Conservation (phyloP, 768 basidiomycete genomes). For the Podaxis sp. region DNA sequence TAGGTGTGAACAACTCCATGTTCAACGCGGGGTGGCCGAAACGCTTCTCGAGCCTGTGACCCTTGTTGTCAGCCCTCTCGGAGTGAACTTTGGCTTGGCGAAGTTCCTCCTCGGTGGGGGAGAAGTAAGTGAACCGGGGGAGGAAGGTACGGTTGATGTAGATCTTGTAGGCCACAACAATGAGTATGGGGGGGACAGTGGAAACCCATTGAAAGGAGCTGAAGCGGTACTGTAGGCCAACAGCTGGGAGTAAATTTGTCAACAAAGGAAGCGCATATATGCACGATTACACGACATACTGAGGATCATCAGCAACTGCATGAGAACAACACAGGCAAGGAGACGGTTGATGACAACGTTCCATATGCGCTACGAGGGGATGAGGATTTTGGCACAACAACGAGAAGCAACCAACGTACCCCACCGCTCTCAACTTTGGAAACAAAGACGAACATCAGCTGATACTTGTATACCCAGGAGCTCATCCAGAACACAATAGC, state of each 20-base stretch:
- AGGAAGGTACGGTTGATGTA: conserved; percentile 73
- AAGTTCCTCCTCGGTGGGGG: conserved; percentile 80
- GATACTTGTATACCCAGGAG: conserved; percentile 92
- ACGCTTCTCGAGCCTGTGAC: conserved; percentile 80
- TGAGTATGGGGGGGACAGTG: conserved; percentile 82
- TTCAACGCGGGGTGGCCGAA: conserved; percentile 96
- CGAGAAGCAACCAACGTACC: conserved; percentile 43
- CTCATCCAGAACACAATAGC: conserved; percentile 86
- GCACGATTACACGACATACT: conserved; percentile 52
- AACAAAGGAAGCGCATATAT: conserved; percentile 4
- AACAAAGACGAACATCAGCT: conserved; percentile 92
- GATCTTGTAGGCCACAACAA: conserved; percentile 81
- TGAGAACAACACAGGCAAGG: conserved; percentile 72
- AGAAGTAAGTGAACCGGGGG: conserved; percentile 75
- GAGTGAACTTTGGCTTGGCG: conserved; percentile 74
- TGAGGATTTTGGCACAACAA: conserved; percentile 9
- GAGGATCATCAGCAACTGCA: conserved; percentile 85
- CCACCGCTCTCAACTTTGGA: conserved; percentile 93
- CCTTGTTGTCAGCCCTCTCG: conserved; percentile 67
- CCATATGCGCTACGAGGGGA: conserved; percentile 71
- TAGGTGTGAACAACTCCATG: conserved; percentile 82
- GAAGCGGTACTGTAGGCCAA: conserved; percentile 79
- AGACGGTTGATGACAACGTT: conserved; percentile 92
- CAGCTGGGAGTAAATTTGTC: conserved; percentile 47
- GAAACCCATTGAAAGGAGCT: conserved; percentile 78